phyloP scores from a whole-genome alignment of 2,329 filamentous ascomycete genomes.

The Pyrenophora teres region DNA sequence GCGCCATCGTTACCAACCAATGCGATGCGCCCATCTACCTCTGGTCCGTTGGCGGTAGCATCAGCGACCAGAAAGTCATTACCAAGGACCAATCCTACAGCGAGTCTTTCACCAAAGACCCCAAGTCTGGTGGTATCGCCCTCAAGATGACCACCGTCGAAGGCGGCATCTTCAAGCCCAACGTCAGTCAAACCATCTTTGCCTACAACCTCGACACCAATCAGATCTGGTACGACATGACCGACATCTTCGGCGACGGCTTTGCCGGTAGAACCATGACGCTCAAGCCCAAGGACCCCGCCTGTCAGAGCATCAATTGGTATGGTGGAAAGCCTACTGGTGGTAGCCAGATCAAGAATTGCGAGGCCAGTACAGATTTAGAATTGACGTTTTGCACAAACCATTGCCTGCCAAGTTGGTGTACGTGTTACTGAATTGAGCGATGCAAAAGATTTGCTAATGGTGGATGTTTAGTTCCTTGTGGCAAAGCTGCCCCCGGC shows the following conservation, averaged over 20 bases:
- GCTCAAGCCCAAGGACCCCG: constrained; percentile 29
- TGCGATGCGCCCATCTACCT: constrained; percentile 36
- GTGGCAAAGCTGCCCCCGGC: constrained; percentile 25
- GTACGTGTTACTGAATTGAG: constrained; percentile 17
- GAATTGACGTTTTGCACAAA: constrained; percentile 36
- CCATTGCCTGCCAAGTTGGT: constrained; percentile 40
- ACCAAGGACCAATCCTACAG: constrained; percentile 33
- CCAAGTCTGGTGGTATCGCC: constrained; percentile 28
- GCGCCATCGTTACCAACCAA: constrained; percentile 40
- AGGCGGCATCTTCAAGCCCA: constrained; percentile 32
- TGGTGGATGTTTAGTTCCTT: constrained; percentile 13
- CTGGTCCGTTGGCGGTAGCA: constrained; percentile 34
- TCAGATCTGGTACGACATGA: constrained; percentile 37
- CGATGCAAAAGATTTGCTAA: not conserved
- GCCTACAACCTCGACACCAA: constrained; percentile 33
- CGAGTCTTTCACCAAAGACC: constrained; percentile 27
- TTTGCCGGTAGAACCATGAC: constrained; percentile 31
- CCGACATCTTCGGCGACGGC: constrained; percentile 33
- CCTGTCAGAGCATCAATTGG: constrained; percentile 35
- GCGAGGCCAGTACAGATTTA: constrained; percentile 27
- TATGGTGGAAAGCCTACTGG: constrained; percentile 26
- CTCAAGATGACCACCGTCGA: constrained; percentile 29
- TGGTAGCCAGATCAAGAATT: constrained; percentile 31
- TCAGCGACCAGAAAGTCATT: constrained; percentile 21
- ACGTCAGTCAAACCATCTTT: constrained; percentile 37